These are phyloP conservation scores for Lycium ferocissimum DNA, from an alignment of 257 asterid species.

Conservation along the genomic window DNA sequence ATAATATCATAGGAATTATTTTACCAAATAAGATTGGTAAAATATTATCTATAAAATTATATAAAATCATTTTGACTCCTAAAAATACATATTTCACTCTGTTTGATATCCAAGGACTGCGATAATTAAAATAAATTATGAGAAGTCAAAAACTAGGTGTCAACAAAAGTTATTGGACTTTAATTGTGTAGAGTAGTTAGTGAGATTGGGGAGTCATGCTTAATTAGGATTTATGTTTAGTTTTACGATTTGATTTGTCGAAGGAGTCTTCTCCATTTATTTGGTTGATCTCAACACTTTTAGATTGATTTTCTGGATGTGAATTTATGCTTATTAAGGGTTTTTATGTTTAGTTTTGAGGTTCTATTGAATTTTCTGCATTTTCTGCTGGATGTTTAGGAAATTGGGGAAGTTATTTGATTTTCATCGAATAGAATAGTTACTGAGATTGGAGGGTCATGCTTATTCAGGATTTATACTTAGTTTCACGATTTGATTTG, in stretches of 20 bases:
- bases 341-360: background rate
- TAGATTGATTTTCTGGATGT: background rate
- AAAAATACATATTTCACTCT: no score
- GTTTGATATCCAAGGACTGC: no score
- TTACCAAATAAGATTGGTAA: no score
- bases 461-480: background rate
- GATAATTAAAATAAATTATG: no score
- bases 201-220: background rate
- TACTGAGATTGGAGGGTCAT: background rate
- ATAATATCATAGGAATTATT: no score
- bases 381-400: background rate
- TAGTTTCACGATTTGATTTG: background rate
- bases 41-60: no score
- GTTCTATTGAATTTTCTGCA: background rate
- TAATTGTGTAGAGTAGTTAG: no score
- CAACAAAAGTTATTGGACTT: no score
- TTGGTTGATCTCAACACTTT: conserved; percentile 21
- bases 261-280: background rate
- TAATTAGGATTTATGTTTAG: background rate
- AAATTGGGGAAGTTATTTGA: background rate
- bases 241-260: conserved; percentile 33
- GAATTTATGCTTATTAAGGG: background rate
- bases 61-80: no score
- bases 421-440: background rate
- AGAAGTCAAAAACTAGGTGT: no score